Evolutionary conservation across 2,329 filamentous ascomycete genomes (phyloP).

Genomic region (Trichophyton mentagrophytes): DNA sequence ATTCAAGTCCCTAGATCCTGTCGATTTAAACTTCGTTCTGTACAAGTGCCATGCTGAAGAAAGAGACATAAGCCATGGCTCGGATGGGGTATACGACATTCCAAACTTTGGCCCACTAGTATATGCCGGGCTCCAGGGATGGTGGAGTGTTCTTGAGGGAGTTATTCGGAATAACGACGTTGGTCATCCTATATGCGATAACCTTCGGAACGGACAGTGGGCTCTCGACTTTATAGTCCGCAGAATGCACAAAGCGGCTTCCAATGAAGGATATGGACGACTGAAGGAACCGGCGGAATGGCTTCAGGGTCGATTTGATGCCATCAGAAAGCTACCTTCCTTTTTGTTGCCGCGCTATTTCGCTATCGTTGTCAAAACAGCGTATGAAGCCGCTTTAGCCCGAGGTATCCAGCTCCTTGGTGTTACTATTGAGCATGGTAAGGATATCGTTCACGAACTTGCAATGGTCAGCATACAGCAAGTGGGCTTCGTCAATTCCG

Average conservation of each 20-base stretch:
- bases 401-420: slow-evolving; percentile 68
- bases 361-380: slow-evolving; percentile 72
- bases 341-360: slow-evolving; percentile 92
- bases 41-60: slow-evolving; percentile 89
- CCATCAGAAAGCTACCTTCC: slow-evolving; percentile 69
- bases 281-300: slow-evolving; percentile 58
- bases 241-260: slow-evolving; percentile 60
- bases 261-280: slow-evolving; percentile 47
- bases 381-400: slow-evolving; percentile 72
- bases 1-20: slow-evolving; percentile 59
- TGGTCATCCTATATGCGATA: slow-evolving; percentile 84
- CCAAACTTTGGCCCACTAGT: slow-evolving; percentile 74
- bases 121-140: slow-evolving; percentile 94
- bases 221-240: slow-evolving; percentile 75
- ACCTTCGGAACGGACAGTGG: slow-evolving; percentile 85
- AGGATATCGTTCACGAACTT: slow-evolving; percentile 78
- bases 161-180: slow-evolving; percentile 83
- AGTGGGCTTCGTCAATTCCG: slow-evolving; percentile 77
- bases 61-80: slow-evolving; percentile 61
- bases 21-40: slow-evolving; percentile 81
- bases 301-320: slow-evolving; percentile 74
- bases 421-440: slow-evolving; percentile 61
- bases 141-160: slow-evolving; percentile 83
- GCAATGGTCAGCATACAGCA: slow-evolving; percentile 87
- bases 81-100: slow-evolving; percentile 79